Base-by-base conservation (phyloP, 2,329 filamentous ascomycete genomes). In the Sarocladiaceae sp. region DNA sequence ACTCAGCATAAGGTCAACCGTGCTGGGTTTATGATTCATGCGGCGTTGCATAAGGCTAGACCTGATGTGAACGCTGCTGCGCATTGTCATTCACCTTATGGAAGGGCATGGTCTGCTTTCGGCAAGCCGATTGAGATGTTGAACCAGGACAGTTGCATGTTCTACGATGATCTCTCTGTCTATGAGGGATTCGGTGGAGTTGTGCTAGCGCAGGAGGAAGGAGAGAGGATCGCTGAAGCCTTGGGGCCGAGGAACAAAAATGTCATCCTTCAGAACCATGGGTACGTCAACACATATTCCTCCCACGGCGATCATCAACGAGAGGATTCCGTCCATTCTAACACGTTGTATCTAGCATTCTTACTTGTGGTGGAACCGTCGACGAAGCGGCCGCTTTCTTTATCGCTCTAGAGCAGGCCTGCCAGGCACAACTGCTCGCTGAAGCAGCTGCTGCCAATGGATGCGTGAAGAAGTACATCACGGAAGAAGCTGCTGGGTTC, bases 321-420 rank as follows among this genome's bases (percentile, higher is more conserved):
- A n/a, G n/a, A n/a, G n/a, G n/a, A n/a, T n/a, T n/a, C n/a, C n/a
- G n/a, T n/a, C n/a, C n/a, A n/a, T n/a, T n/a, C 29, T 33, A 15
- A 33, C 29, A 8, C 15, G 29, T 33, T 15, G 10, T 33, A 8
- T 33, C 29, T 10, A 10, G 29, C 29, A 33, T 8, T 4, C 63
- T 89, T 37, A 88, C 84, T 0, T 81, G 84, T 0, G 86, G 86
- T 0, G 62, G 64, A 1, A 89, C 86, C 0, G 83, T 89, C 3
- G 86, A 86, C 56, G 86, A 89, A 65, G 86, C 86, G 0, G 84
- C 83, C 0, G 88, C 82, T 56, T 68, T 88, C 52, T 89, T 88
- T 61, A 81, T 80, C 2, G 67, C 83, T 3, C 74, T 88, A 59
- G 87, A 90, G 64, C 74, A 83, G 36, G 80, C 78, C 11, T 90